A percentile compares a stretch with the other conserved stretches of the same genome.
Conservation (phyloP, 768 basidiomycete genomes). For the Collybia nuda region DNA sequence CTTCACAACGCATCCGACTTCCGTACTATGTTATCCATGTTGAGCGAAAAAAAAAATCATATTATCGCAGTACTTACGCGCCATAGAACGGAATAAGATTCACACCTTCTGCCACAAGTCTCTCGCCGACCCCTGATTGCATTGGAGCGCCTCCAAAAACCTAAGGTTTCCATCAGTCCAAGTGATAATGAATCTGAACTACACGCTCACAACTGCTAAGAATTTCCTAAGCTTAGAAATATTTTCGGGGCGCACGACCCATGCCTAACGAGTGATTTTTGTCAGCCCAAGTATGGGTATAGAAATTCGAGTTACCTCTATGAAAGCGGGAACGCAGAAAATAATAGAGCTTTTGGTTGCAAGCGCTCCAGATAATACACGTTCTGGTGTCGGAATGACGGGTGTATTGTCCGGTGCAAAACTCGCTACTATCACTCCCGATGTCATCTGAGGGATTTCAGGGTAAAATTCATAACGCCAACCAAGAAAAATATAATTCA, state of each 20-base stretch:
- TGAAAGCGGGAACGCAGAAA: constrained; percentile 17
- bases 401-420: constrained; percentile 9
- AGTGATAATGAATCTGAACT: background rate
- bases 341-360: constrained; percentile 12
- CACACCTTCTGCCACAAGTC: constrained; percentile 8
- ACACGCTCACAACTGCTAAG: too few relatives aligned
- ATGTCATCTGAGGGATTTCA: too few relatives aligned
- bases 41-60: background rate
- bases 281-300: constrained; percentile 3
- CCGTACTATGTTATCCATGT: constrained; percentile 6
- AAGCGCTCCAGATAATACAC: constrained; percentile 14
- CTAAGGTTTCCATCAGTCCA: background rate
- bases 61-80: constrained; percentile 8
- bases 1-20: constrained; percentile 4
- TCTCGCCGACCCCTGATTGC: constrained; percentile 10
- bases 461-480: too few relatives aligned
- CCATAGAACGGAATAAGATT: constrained; percentile 13
- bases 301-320: constrained; percentile 11
- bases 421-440: too few relatives aligned
- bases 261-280: too few relatives aligned
- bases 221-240: too few relatives aligned
- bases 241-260: too few relatives aligned
- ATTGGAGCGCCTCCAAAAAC: constrained; percentile 15
- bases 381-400: constrained; percentile 14
- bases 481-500: too few relatives aligned